A percentile compares a stretch with the other conserved stretches of the same genome.
These are phyloP conservation scores for Magnaporthiopsis poae DNA, from an alignment of 2,329 filamentous ascomycete genomes.

Conservation along the genomic window DNA sequence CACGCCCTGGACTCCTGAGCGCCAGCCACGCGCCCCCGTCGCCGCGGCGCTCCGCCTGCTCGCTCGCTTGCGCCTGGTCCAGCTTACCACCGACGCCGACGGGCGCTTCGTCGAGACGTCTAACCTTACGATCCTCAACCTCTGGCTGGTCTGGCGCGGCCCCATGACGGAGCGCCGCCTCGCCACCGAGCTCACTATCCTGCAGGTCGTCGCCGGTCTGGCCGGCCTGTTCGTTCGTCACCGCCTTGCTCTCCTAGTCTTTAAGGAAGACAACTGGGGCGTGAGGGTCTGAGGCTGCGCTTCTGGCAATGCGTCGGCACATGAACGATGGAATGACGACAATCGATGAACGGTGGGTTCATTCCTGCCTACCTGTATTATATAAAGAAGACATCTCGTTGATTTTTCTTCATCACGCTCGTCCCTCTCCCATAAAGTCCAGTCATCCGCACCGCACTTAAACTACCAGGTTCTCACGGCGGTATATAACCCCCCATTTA, in stretches of 20 bases:
- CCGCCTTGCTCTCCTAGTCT: slow-evolving; percentile 74
- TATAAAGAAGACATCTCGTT: neutral
- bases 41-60: slow-evolving; percentile 58
- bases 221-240: slow-evolving; percentile 78
- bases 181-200: slow-evolving; percentile 65
- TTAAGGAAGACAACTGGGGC: slow-evolving; percentile 75
- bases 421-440: neutral
- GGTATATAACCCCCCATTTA: neutral
- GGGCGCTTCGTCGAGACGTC: slow-evolving; percentile 68
- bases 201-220: slow-evolving; percentile 70
- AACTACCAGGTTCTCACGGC: neutral
- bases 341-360: neutral
- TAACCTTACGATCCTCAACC: slow-evolving; percentile 87
- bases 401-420: neutral
- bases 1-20: slow-evolving; percentile 59
- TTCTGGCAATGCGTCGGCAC: no score
- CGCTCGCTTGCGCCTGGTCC: slow-evolving; percentile 56
- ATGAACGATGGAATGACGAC: neutral
- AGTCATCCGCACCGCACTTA: neutral
- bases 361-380: neutral
- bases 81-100: slow-evolving; percentile 55
- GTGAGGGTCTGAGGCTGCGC: slow-evolving; percentile 15
- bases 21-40: slow-evolving; percentile 58
- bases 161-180: slow-evolving; percentile 80
- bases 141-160: slow-evolving; percentile 93